A percentile compares a stretch with the other conserved stretches of the same genome.
Evolutionary conservation across 2,329 filamentous ascomycete species (phyloP).

Genomic region (Sporothrix inflata): DNA sequence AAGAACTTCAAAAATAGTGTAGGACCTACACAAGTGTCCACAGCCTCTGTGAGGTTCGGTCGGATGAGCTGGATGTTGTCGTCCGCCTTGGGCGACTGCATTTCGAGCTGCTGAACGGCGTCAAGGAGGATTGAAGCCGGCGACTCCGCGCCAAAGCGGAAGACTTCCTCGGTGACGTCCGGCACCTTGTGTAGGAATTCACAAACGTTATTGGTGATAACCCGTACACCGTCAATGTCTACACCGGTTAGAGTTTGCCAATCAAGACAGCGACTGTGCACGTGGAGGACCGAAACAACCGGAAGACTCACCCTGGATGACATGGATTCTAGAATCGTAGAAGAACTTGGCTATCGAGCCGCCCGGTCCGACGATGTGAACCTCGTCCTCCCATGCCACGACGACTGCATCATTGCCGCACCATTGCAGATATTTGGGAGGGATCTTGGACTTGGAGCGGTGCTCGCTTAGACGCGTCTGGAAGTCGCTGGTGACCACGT

Average conservation of each 20-base stretch:
- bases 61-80: conserved; percentile 96
- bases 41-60: conserved; percentile 83
- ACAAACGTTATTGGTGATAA: conserved; percentile 92
- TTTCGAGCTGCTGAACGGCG: conserved; percentile 86
- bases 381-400: conserved; percentile 96
- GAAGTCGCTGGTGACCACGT: conserved; percentile 94
- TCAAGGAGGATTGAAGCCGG: conserved; percentile 92
- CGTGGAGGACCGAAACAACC: background rate
- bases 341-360: conserved; percentile 77
- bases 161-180: conserved; percentile 82
- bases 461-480: conserved; percentile 91
- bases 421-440: conserved; percentile 89
- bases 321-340: conserved; percentile 88
- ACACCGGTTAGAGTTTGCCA: background rate
- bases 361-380: conserved; percentile 87
- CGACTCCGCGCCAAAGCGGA: conserved; percentile 83
- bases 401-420: conserved; percentile 93
- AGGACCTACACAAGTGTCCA: conserved; percentile 72
- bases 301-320: conserved; percentile 78
- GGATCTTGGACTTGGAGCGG: conserved; percentile 80
- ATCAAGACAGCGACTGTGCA: background rate
- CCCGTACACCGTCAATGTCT: conserved; percentile 81
- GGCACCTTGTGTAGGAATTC: conserved; percentile 97
- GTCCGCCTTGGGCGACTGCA: conserved; percentile 94
- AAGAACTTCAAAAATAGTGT: background rate